phyloP scores from a whole-genome alignment of 2,329 filamentous ascomycete species.

The Zymoseptoria tritici region DNA sequence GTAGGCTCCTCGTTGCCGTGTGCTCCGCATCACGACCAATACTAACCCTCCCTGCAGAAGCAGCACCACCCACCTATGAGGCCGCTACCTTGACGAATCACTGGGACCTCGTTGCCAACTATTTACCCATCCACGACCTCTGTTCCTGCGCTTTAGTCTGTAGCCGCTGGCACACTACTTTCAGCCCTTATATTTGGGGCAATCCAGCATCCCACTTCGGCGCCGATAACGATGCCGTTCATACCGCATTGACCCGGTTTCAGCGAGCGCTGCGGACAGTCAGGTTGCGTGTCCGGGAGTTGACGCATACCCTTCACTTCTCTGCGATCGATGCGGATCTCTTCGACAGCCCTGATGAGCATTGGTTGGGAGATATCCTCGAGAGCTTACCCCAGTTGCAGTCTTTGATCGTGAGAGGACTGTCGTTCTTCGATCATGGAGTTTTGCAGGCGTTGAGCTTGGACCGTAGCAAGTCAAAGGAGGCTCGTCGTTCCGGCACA shows the following conservation, averaged over 20 bases:
- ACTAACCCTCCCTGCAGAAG: slow-evolving; percentile 25
- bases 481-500: slow-evolving; percentile 17
- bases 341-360: slow-evolving; percentile 51
- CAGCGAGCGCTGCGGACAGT: slow-evolving; percentile 49
- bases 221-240: slow-evolving; percentile 52
- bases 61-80: slow-evolving; percentile 54
- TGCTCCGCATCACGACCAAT: neutral
- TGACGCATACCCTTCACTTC: slow-evolving; percentile 56
- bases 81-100: slow-evolving; percentile 48
- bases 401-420: slow-evolving; percentile 50
- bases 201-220: slow-evolving; percentile 57
- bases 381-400: slow-evolving; percentile 52
- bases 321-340: slow-evolving; percentile 54
- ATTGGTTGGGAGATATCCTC: slow-evolving; percentile 54
- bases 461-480: slow-evolving; percentile 23
- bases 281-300: slow-evolving; percentile 44
- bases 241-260: slow-evolving; percentile 54
- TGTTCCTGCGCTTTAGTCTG: slow-evolving; percentile 51
- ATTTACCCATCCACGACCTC: slow-evolving; percentile 50
- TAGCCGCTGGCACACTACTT: slow-evolving; percentile 51
- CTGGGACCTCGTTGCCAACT: slow-evolving; percentile 50
- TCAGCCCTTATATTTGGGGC: slow-evolving; percentile 54
- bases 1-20: neutral
- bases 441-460: slow-evolving; percentile 42
- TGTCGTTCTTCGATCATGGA: slow-evolving; percentile 57